A percentile compares a stretch with the other conserved stretches of the same genome.
phyloP scores from a whole-genome alignment of 768 basidiomycete genomes.

The Boletus rubescentipes region DNA sequence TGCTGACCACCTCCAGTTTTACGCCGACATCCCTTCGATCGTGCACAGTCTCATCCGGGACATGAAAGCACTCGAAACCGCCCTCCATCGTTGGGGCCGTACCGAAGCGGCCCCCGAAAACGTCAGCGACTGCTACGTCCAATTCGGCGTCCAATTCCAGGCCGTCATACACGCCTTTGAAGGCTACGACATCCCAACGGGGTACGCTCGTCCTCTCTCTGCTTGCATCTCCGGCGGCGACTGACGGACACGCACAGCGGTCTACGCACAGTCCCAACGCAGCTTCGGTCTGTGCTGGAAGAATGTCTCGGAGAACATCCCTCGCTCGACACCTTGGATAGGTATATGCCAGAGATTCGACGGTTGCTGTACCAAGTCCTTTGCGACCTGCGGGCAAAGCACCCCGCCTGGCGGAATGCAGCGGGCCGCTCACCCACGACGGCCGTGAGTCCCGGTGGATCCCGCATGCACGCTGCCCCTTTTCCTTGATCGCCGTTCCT shows the following conservation, averaged over 20 bases:
- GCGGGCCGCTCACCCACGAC: slow-evolving; percentile 12
- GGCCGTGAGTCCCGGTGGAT: not conserved
- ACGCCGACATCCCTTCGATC: slow-evolving; percentile 53
- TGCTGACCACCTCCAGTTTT: not conserved
- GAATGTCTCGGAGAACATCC: slow-evolving; percentile 44
- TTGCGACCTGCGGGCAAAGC: slow-evolving; percentile 42
- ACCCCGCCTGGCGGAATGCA: slow-evolving; percentile 35
- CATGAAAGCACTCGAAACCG: slow-evolving; percentile 79
- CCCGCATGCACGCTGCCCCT: not conserved
- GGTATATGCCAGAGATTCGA: slow-evolving; percentile 40
- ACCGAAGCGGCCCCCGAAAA: slow-evolving; percentile 58
- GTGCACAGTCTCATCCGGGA: slow-evolving; percentile 71
- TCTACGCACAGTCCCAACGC: slow-evolving; percentile 37
- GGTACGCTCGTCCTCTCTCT: slow-evolving; percentile 45
- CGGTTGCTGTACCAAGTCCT: slow-evolving; percentile 38
- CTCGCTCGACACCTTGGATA: slow-evolving; percentile 33
- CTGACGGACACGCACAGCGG: slow-evolving; percentile 30
- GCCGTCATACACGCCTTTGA: slow-evolving; percentile 73
- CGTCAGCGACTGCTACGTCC: slow-evolving; percentile 89
- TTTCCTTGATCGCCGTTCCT: slow-evolving; percentile 10
- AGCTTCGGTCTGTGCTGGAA: slow-evolving; percentile 41
- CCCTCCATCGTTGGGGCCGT: slow-evolving; percentile 66
- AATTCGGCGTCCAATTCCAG: slow-evolving; percentile 89
- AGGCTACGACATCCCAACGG: slow-evolving; percentile 69
- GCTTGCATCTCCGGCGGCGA: not conserved